Base-by-base conservation (phyloP, 2,329 filamentous ascomycete species). In the Pestalotiopsis sp. region DNA sequence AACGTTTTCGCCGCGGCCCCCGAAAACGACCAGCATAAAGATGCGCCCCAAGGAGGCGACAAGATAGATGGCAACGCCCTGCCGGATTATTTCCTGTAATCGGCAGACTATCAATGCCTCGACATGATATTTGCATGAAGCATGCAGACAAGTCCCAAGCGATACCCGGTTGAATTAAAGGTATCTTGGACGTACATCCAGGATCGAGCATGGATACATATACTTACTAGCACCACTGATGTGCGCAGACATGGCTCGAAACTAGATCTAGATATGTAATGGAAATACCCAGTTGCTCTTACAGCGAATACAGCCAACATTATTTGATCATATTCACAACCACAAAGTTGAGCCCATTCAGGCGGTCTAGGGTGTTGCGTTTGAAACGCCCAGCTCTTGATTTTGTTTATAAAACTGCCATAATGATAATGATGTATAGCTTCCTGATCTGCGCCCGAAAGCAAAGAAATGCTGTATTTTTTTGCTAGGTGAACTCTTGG, bases 1-100 rank as follows among this genome's bases (percentile, higher is more conserved):
- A 99, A 99, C 79, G 95, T 98, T 27, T 99, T 99, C 80, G 94
- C 97, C 68, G 96, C 96, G 3, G 95, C 96, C 36, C 96, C 96
- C 2, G 96, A 99, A 80, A 97, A 99, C 76, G 95, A 98, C 79
- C 83, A 91, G 73, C 93, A 97, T 78, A 93, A 97, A 77, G 94
- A 98, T 78, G 87, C 92, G 76, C 93, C 96, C 80, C 89, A 91
- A 70, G 89, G 90, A 70, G 87, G 88, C 75, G 93, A 96, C 69
- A 94, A 94, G 81, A 86, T 85, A 2, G 89, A 91, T 71, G 86
- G 86, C 2, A 90, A 83, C 67, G 83, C 86, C 78, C 79, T 96
- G 76, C 92, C 89, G 2, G 90, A 92, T 76, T 92, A 92, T 79
- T 93, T 93, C 80, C 84, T 93, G 80, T 93, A 83, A 73, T 62